Conservation (phyloP, 768 basidiomycete genomes). For the Xanthoconium purpureum region DNA sequence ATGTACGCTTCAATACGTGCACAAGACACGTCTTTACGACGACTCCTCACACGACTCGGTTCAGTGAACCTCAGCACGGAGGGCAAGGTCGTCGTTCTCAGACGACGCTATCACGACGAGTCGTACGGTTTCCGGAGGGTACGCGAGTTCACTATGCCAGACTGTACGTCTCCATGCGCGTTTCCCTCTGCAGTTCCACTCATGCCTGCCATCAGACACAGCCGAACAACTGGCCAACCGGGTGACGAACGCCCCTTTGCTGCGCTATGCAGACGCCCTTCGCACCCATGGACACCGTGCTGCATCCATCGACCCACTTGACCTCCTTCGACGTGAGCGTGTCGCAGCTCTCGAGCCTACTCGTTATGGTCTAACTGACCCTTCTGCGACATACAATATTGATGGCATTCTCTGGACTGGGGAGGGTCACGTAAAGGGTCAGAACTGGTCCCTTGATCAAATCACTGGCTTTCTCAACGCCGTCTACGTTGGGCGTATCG, state of each 20-base stretch:
- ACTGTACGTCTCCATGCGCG: slow-evolving; percentile 49
- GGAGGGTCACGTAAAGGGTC: slow-evolving; percentile 22
- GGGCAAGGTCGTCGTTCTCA: slow-evolving; percentile 22
- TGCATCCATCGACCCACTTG: slow-evolving; percentile 83
- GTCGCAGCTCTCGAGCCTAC: slow-evolving; percentile 72
- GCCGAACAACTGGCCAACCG: slow-evolving; percentile 65
- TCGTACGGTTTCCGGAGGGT: slow-evolving; percentile 75
- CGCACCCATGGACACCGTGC: slow-evolving; percentile 84
- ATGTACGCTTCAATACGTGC: slow-evolving; percentile 19
- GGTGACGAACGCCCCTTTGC: slow-evolving; percentile 65
- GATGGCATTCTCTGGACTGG: slow-evolving; percentile 80
- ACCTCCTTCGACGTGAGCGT: slow-evolving; percentile 79
- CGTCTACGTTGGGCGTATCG: slow-evolving; percentile 82
- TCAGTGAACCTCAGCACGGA: not conserved
- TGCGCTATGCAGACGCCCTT: slow-evolving; percentile 87
- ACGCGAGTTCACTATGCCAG: slow-evolving; percentile 60
- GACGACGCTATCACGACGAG: slow-evolving; percentile 64
- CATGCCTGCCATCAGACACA: slow-evolving; percentile 46
- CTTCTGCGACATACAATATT: slow-evolving; percentile 57
- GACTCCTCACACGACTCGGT: slow-evolving; percentile 9
- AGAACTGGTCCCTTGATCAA: slow-evolving; percentile 65
- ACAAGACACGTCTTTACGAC: slow-evolving; percentile 11
- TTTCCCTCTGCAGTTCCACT: not conserved
- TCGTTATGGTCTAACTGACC: slow-evolving; percentile 70
- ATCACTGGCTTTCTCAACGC: slow-evolving; percentile 67